These are phyloP conservation scores for Colletotrichum neosansevieriae DNA, from an alignment of 2,329 filamentous ascomycete genomes.

Conservation along the genomic window DNA sequence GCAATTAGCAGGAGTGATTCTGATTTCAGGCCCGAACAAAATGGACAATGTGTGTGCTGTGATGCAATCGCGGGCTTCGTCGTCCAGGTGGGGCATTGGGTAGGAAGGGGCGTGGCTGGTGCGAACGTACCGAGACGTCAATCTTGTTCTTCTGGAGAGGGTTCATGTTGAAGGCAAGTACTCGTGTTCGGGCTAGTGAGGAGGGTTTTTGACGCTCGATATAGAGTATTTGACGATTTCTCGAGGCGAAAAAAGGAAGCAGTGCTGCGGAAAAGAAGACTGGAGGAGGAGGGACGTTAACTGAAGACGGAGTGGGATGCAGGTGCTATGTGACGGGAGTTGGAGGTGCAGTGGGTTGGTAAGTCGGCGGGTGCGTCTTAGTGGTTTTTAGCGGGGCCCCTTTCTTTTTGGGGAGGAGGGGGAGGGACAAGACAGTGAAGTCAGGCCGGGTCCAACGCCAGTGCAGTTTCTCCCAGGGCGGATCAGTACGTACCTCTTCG, in stretches of 20 bases:
- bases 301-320: constrained; percentile 29
- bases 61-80: constrained; percentile 23
- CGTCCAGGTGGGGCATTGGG: constrained; percentile 30
- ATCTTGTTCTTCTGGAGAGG: constrained; percentile 99
- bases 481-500: constrained; percentile 22
- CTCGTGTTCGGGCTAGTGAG: neutral
- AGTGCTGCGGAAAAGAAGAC: constrained; percentile 14
- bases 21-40: constrained; percentile 14
- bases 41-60: neutral
- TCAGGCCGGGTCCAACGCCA: constrained; percentile 18
- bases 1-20: constrained; percentile 42
- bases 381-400: constrained; percentile 38
- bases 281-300: constrained; percentile 27
- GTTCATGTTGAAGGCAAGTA: constrained; percentile 74
- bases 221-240: neutral
- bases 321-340: constrained; percentile 34
- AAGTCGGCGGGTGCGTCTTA: constrained; percentile 34
- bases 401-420: constrained; percentile 32
- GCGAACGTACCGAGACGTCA: constrained; percentile 84
- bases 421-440: constrained; percentile 27
- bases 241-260: constrained; percentile 8
- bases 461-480: neutral
- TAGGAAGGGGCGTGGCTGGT: constrained; percentile 39
- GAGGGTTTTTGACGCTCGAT: neutral
- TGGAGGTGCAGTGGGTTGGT: constrained; percentile 38